Evolutionary conservation across 108 stramenopile genomes (phyloP), one percentile per base, ranked within the genome.

Genomic region (Pseudonitzschia multistriata): DNA sequence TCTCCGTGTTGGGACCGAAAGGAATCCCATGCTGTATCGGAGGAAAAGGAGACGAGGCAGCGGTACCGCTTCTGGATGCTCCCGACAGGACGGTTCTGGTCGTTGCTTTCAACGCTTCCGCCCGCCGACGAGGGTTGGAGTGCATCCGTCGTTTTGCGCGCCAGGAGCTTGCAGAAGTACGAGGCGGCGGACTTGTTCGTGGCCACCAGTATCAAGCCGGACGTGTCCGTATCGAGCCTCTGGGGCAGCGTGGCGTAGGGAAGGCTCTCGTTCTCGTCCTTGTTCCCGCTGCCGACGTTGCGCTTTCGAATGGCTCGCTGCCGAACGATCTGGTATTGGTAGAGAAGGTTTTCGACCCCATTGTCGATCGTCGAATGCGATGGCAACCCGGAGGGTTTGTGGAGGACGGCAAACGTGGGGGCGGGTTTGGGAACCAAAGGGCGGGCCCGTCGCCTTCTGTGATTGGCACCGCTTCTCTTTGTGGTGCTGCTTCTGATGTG

Each of bases 331-430:
- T 66, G 50, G 6, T 52, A 53, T 17, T n/a, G 36, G 45, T 35
- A 15, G 24, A 73, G 74, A 13, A 91, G 86, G 72, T 95, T 95
- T 66, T 95, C 94, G 29, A 83, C 35, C 17, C 49, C n/a, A 78
- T 95, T 95, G 65, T 95, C 94, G 14, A 95, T 91, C 17, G 89
- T 89, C 0, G 79, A 63, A 78, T 95, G 94, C 2, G 88, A 85
- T 3, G 94, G 94, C 6, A 91, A 29, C 24, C 72, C 72, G 28
- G 13, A 15, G 3, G 72, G 72, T 42, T 73, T 73, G 54, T 73
- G 27, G 2, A 73, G 33, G 13, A 73, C 53, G 28, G 35, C 52
- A 33, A 42, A 64, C 27, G 45, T 64, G 3, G 3, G n/a, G 31
- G n/a, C 14, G 3, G n/a, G 24, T 14, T 57, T 29, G 15, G n/a